Conservation (phyloP, 495 filamentous ascomycete species). For the Cladorrhinum samala region DNA sequence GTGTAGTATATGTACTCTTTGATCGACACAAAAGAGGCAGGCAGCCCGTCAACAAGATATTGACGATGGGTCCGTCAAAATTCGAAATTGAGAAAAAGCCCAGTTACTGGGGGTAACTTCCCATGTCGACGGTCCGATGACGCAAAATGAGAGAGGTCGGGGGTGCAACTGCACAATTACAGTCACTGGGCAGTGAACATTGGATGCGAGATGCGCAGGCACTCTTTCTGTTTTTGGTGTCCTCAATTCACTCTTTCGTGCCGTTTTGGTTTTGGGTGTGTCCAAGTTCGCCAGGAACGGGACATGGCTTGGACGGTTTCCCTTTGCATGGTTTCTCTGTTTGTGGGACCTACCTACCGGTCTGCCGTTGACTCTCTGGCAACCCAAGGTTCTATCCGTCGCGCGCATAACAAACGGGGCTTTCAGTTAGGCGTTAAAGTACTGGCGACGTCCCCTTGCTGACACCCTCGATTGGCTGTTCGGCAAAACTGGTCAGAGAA, state of each 20-base stretch:
- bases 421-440: not conserved
- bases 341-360: not conserved
- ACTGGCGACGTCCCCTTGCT: not conserved
- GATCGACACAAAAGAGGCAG: not conserved
- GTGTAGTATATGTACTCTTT: not conserved
- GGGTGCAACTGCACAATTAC: not conserved
- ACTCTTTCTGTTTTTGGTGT: conserved; percentile 21
- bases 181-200: not conserved
- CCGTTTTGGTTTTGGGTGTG: conserved; percentile 1
- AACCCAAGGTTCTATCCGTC: not conserved
- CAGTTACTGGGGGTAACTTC: too few relatives aligned
- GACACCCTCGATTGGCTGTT: too few relatives aligned
- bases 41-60: too few relatives aligned
- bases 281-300: not conserved
- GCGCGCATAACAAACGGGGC: not conserved
- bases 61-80: conserved; percentile 3
- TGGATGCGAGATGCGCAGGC: conserved; percentile 18
- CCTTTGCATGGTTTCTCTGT: not conserved
- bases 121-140: not conserved
- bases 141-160: not conserved
- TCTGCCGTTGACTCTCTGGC: not conserved
- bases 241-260: conserved; percentile 2
- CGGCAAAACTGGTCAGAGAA: too few relatives aligned
- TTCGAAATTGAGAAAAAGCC: conserved; percentile 2
- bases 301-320: not conserved